A percentile compares a stretch with the other conserved stretches of the same genome.
phyloP scores from a whole-genome alignment of 768 basidiomycete genomes.

The Phylloporus sp. region DNA sequence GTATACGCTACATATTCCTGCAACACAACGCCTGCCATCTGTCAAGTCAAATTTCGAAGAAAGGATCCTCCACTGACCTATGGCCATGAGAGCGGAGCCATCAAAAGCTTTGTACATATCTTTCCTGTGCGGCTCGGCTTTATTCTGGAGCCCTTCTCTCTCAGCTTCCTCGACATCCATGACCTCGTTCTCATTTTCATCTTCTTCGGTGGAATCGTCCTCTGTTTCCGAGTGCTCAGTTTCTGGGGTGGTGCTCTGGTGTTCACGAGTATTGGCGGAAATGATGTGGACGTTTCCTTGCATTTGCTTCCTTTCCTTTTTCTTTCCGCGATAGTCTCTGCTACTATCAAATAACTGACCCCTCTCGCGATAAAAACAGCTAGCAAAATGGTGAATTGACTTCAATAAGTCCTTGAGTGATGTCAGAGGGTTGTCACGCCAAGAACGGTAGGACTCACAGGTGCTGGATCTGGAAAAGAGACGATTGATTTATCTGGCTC shows the following conservation, averaged over 20 bases:
- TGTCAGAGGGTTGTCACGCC: conserved; percentile 6
- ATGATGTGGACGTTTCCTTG: conserved; percentile 23
- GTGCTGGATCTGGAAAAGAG: conserved; percentile 40
- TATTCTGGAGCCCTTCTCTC: conserved; percentile 2
- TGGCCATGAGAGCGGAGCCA: conserved; percentile 67
- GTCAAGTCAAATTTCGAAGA: neutral
- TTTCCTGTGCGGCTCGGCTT: conserved; percentile 14
- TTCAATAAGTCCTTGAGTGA: conserved; percentile 47
- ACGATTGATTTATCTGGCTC: conserved; percentile 10
- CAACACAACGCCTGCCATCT: conserved; percentile 55
- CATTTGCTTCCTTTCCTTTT: conserved; percentile 29
- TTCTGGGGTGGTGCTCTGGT: conserved; percentile 3
- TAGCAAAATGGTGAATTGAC: conserved; percentile 48
- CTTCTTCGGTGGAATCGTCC: conserved; percentile 13
- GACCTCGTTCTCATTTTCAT: conserved; percentile 12
- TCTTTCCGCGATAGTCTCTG: conserved; percentile 42
- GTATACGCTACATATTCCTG: conserved; percentile 56
- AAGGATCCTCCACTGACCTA: conserved; percentile 44
- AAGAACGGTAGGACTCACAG: conserved; percentile 39
- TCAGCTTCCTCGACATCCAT: conserved; percentile 5
- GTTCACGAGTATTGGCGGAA: conserved; percentile 4
- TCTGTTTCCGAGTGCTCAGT: conserved; percentile 12
- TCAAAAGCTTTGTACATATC: conserved; percentile 79
- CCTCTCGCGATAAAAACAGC: conserved; percentile 55
- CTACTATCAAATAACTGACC: conserved; percentile 55